Conservation (phyloP, 441 rosid genomes). For the Euphorbia celastroides region DNA sequence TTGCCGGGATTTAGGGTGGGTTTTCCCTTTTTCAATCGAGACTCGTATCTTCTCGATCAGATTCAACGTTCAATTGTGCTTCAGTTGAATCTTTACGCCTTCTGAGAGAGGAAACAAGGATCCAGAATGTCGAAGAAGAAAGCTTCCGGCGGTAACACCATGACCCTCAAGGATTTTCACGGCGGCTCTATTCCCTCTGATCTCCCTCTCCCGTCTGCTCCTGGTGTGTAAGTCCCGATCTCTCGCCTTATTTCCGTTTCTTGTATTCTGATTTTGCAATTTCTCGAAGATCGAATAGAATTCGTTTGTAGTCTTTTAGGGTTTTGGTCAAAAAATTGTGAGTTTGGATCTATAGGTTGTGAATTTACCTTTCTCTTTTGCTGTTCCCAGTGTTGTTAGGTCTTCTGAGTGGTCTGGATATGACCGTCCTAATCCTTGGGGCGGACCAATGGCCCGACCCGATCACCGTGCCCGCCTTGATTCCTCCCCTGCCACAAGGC, state of each 20-base stretch:
- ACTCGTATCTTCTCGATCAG: background rate
- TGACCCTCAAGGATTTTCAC: constrained; percentile 89
- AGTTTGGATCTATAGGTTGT: constrained; percentile 17
- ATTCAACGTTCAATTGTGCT: background rate
- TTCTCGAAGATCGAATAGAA: constrained; percentile 8
- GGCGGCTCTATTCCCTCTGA: constrained; percentile 86
- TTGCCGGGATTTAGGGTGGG: constrained; percentile 3
- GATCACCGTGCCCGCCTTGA: constrained; percentile 58
- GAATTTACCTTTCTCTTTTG: constrained; percentile 13
- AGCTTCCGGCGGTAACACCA: constrained; percentile 57
- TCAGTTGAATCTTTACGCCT: background rate
- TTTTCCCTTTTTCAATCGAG: background rate
- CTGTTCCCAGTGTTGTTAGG: constrained; percentile 39
- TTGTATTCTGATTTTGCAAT: background rate
- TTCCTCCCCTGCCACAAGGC: constrained; percentile 53
- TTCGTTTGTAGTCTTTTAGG: constrained; percentile 13
- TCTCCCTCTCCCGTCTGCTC: constrained; percentile 86
- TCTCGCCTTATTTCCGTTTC: background rate
- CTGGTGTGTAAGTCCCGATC: constrained; percentile 63
- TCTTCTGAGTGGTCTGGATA: constrained; percentile 50
- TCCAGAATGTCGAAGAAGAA: constrained; percentile 71
- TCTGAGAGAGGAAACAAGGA: background rate
- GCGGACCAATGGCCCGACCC: constrained; percentile 42
- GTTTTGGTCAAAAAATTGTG: background rate
- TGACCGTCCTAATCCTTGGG: constrained; percentile 60